Evolutionary conservation across 169 alveolate genomes (phyloP).

Genomic region (Babesia ovis): DNA sequence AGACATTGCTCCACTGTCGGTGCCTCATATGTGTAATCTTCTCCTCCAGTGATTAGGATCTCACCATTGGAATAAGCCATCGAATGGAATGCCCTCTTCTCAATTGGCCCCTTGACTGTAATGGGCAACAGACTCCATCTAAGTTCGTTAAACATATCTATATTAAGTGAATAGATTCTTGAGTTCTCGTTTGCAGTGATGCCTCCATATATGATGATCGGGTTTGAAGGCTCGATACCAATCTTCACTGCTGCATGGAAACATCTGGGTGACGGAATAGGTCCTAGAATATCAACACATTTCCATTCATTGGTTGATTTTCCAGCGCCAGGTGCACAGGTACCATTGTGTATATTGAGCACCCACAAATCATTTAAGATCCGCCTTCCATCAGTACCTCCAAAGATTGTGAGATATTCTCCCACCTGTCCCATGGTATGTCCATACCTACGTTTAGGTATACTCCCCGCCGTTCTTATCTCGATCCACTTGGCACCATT

Average conservation of each 20-base stretch:
- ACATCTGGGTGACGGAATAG: slow-evolving; percentile 57
- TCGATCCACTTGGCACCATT: slow-evolving; percentile 11
- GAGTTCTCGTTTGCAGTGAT: not conserved
- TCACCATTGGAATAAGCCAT: slow-evolving; percentile 40
- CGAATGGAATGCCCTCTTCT: slow-evolving; percentile 58
- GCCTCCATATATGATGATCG: slow-evolving; percentile 66
- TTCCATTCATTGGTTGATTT: slow-evolving; percentile 31
- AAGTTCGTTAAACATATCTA: not conserved
- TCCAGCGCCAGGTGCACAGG: not conserved
- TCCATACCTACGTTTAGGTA: slow-evolving; percentile 51
- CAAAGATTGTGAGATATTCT: slow-evolving; percentile 38
- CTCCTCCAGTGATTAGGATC: slow-evolving; percentile 61
- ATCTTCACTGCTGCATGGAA: slow-evolving; percentile 54
- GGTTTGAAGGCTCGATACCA: slow-evolving; percentile 45
- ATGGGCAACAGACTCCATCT: slow-evolving; percentile 60
- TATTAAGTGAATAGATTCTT: slow-evolving; percentile 38
- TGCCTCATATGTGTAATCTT: slow-evolving; percentile 18
- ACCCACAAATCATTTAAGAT: slow-evolving; percentile 61
- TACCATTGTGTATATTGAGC: slow-evolving; percentile 30
- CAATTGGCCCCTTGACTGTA: slow-evolving; percentile 41
- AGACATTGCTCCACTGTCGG: slow-evolving; percentile 28
- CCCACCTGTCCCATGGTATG: slow-evolving; percentile 63
- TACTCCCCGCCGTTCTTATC: slow-evolving; percentile 20
- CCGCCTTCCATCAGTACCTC: slow-evolving; percentile 47
- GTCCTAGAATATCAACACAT: slow-evolving; percentile 24